Evolutionary conservation across 1,284 basidiomycete species (phyloP), one percentile per base, ranked within the genome.

Genomic region (Schizophyllum amplum): DNA sequence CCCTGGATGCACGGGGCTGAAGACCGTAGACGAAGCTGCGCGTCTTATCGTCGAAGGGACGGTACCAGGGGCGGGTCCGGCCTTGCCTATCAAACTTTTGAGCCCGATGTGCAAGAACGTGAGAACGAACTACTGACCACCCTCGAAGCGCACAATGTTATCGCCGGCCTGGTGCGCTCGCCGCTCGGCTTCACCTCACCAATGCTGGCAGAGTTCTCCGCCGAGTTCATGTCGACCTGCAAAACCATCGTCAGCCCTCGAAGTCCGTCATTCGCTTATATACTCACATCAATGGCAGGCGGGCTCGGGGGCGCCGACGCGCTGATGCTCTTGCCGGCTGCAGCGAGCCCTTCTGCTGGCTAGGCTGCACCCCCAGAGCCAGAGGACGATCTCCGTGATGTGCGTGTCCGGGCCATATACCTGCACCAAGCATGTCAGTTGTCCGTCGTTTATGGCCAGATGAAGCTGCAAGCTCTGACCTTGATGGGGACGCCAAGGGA

Each of bases 361-460:
- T 62, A 58, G 75, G 60, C 76, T 83, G 82, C 66, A 97, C 79
- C 60, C 94, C 96, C 58, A 99, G 86, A 9, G 95, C 96, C 62
- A 99, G 91, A 59, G 96, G 97, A 99, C 96, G 64, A 99, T 98
- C 72, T 93, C 92, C 58, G 96, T 99, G 74, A 99, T 98, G 78
- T 98, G 94, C 20, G 95, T 96, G 71, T 98, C 96, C 63, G 97
- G 97, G 63, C 97, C 95, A 72, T 92, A 98, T 63, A 98, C 92
- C 33, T 42, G 3, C 33, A n/a, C n/a, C n/a, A 3, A 42, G 33
- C 17, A 42, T 17, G 33, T 42, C 17, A 42, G 33, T 17, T 9
- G 3, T 17, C 33, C 17, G 33, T 9, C 7, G 11, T 42, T 2
- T 13, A 13, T 42, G 17, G 3, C 17, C 33, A 42, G 17, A 9